Evolutionary conservation across 345 rosid genomes (phyloP), one percentile per base, ranked within the genome.

Genomic region (Murraya koenigii): DNA sequence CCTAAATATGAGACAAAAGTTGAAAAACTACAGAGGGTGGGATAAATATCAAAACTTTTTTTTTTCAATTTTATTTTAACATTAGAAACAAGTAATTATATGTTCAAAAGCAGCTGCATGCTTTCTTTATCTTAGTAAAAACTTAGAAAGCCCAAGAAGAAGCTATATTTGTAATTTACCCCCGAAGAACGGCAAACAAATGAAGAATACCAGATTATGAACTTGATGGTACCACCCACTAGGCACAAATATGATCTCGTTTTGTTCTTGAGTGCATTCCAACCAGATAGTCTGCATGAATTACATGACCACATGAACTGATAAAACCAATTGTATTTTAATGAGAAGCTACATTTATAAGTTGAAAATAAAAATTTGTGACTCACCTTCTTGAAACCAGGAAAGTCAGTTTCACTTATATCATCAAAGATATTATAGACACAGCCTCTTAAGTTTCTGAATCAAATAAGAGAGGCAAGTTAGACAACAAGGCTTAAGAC

Each of bases 201-300:
- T 32, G 65, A 69, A 54, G 72, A 35, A 54, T 86, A 93, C 98
- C 92, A 93, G 83, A 90, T 95, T 95, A 72, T 88, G 94, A 72
- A 95, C 99, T 93, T 95, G 98, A 88, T 95, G 96, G 86, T 91
- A 92, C 99, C 98, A 95, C 80, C 99, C 98, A 71, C 98, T 92
- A 32, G 98, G 98, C 74, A 93, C 98, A 88, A 90, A 93, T 76
- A 93, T 88, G 72, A 88, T 82, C 80, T 92, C 97, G 73, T 90
- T 90, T 41, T 83, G 74, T 77, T 87, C 92, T 85, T 93, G 99
- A 82, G 80, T 81, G 84, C 97, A 92, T 69, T 91, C 98, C 76
- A 89, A 75, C 99, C 99, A 95, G 77, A 87, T 68, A 55, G 97
- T 88, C 98, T 93, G 80, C 83, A 80, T n/a, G 26, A 32, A 80